A percentile compares a stretch with the other conserved stretches of the same genome.
These are phyloP conservation scores for Cajanus cajan DNA, from an alignment of 306 rosid species.

Conservation along the genomic window DNA sequence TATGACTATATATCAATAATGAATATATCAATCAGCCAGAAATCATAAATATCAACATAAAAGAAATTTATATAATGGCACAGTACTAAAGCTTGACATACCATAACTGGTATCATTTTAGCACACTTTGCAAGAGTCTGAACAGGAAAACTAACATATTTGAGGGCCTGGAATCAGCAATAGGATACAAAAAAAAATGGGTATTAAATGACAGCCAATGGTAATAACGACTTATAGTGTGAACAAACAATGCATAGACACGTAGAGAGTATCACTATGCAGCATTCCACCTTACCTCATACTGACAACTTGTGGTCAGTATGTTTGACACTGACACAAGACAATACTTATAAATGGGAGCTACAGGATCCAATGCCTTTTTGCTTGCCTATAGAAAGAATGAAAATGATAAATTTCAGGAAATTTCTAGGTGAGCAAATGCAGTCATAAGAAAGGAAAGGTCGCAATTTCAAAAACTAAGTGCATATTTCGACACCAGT, in stretches of 20 bases:
- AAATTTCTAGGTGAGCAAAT: background rate
- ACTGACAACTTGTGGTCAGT: slow-evolving; percentile 27
- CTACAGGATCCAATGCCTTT: slow-evolving; percentile 13
- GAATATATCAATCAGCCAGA: background rate
- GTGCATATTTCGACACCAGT: too few species aligned
- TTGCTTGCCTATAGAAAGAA: slow-evolving; percentile 6
- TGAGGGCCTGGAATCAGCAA: slow-evolving; percentile 19
- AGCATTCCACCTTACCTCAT: background rate
- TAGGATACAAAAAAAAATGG: background rate
- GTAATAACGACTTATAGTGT: background rate
- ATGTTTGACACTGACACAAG: slow-evolving; percentile 17
- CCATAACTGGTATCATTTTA: slow-evolving; percentile 30
- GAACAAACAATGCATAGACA: background rate
- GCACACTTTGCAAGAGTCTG: slow-evolving; percentile 30
- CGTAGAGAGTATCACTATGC: background rate
- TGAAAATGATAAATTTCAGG: background rate
- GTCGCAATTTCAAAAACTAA: background rate
- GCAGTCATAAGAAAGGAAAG: background rate
- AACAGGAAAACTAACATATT: slow-evolving; percentile 30
- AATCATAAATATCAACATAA: background rate
- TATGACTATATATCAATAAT: background rate
- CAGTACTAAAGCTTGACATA: background rate
- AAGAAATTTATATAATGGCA: background rate
- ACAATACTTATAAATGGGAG: slow-evolving; percentile 25
- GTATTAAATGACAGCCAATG: background rate